Evolutionary conservation across 1,139 yeast species (phyloP), one percentile per base, ranked within the genome.

Genomic region (Yamadazyma dushanensis): DNA sequence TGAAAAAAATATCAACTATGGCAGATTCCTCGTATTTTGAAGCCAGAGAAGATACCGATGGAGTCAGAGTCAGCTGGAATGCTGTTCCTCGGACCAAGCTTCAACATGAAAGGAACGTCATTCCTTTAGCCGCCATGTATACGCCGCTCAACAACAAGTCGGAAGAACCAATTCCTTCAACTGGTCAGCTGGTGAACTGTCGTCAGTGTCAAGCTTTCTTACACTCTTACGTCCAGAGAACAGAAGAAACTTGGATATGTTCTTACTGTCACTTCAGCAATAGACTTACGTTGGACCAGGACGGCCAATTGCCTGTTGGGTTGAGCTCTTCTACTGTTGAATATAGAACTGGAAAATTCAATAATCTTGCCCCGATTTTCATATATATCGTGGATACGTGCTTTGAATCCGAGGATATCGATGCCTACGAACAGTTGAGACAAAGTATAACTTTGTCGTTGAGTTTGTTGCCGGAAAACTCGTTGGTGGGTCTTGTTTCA

Each of bases 61-160:
- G 97, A 38, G 80, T 89, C 33, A 79, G 97, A 49, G 78, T 86
- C 59, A 77, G 96, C 16, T 92, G 97, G 96, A 90, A 87, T 59
- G 77, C 79, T 33, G 71, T 92, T 37, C 89, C 92, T 10, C 63
- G 77, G 26, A 70, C 83, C 9, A 73, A 73, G 47, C 66, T 75
- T 30, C 84, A 80, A 39, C 79, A 80, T 36, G 68, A 75, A 19
- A 59, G 83, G 32, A 70, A 78, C 35, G 71, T 78, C 1, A 70
- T 82, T 7, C 90, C 90, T 1, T 55, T 81, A 38, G 82, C 84
- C 0, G 69, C 84, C 21, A 51, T 82, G 41, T 83, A 80, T 51
- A 81, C 86, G 4, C 94, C 94, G 2, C 57, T 83, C 43, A 75
- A 76, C 51, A 71, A 67, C 36, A 70, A 76, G 39, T 70, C 74